Percentiles rank a stretch among this genome's conserved stretches.
phyloP scores from a whole-genome alignment of 2,329 filamentous ascomycete species.

The Colletotrichum sp. region DNA sequence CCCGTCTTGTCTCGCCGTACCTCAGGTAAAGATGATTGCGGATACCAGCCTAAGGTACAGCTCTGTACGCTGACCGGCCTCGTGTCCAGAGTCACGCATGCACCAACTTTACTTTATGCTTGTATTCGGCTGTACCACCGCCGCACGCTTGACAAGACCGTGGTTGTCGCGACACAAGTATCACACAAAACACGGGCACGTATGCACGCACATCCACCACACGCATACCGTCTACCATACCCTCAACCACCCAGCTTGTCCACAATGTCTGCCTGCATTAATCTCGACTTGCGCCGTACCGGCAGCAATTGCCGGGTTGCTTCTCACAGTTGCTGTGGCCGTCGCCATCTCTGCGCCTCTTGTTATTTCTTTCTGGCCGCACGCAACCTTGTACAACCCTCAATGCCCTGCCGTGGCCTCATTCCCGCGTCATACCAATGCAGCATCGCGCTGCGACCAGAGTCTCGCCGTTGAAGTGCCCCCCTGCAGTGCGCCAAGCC shows the following conservation, averaged over 20 bases:
- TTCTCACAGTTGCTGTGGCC: not conserved
- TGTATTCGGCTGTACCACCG: slow-evolving; percentile 1
- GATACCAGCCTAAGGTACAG: not conserved
- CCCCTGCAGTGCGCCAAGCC: not conserved
- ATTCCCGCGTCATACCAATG: slow-evolving; percentile 11
- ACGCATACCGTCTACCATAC: not conserved
- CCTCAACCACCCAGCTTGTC: not conserved
- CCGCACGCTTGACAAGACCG: not conserved
- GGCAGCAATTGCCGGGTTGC: not conserved
- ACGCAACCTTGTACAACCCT: not conserved
- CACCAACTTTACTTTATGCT: slow-evolving; percentile 19
- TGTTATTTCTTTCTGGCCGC: not conserved
- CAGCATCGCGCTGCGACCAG: not conserved
- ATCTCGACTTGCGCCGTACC: not conserved
- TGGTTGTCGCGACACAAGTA: not conserved
- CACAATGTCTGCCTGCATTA: not conserved
- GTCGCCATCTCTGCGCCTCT: not conserved
- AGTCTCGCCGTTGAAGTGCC: not conserved
- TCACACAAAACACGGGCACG: not conserved
- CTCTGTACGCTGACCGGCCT: not conserved
- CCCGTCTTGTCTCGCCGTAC: not conserved
- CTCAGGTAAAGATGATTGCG: not conserved
- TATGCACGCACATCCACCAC: not conserved
- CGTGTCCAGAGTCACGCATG: not conserved
- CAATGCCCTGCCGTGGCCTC: not conserved